Evolutionary conservation across 306 rosid genomes (phyloP), one percentile per base, ranked within the genome.

Genomic region (Hippophae tibetana): DNA sequence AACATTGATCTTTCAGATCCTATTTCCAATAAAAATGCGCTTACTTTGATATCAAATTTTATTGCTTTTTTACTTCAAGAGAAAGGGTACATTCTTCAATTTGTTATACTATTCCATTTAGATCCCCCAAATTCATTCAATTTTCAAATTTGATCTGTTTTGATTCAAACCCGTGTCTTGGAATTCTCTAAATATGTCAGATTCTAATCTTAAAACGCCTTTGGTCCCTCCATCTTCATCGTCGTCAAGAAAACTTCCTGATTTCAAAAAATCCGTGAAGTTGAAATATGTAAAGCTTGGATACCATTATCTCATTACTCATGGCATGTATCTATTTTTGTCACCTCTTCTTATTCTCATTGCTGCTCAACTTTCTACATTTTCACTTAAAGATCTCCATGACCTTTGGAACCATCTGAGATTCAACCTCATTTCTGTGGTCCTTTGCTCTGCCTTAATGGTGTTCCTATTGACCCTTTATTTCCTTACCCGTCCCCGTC

Each of bases 241-340:
- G 38, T 31, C 38, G 61, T 66, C 76, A 14, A 14, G 62, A 38
- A 70, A 74, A 58, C 81, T 78, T 47, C 89, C 80, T 1, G 84
- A 84, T 70, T 72, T 70, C 74, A 81, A 78, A 58, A 73, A 61
- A 73, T 81, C 80, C 1, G 75, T 80, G 74, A 84, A 71, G 55
- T 47, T 84, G 45, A 84, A 84, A 68, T 80, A 84, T 12, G 90
- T 78, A 27, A 80, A 84, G 66, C 75, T 80, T 25, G 86, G 86
- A 31, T 84, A 84, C 63, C 90, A 76, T 55, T 69, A 69, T 75
- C 84, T 78, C 47, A 63, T 80, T 12, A 68, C 86, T 51, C 86
- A 78, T 73, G 90, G 73, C 68, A 81, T 76, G 86, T 73, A 67
- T 61, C 56, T 84, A 14, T 76, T 78, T 52, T 27, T 76, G 2